Base-by-base conservation (phyloP, 2,329 filamentous ascomycete genomes). In the Aureobasidium melanogenum region DNA sequence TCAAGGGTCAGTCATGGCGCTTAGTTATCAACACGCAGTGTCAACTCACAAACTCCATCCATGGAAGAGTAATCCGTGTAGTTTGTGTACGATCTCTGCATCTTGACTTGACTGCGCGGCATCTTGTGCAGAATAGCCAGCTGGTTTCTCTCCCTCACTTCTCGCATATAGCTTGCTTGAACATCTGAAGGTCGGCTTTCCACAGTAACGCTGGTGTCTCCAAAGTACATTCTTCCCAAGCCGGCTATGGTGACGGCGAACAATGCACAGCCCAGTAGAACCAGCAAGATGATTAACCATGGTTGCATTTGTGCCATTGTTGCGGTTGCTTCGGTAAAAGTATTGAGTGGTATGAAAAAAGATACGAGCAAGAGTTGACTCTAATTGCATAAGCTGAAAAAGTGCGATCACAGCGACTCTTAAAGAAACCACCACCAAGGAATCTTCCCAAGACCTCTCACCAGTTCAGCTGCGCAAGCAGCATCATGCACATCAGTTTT, bases 131-230 rank as follows among this genome's bases (percentile, higher is more conserved):
- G 3, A 2, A 54, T 54, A 1, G 34, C 38, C 17, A 34, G 22
- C 28, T 56, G 52, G 6, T 56, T 56, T 8, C 52, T 56, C 28
- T 30, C 52, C 19, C 52, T 56, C 5, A 56, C 52, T 56, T 56
- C 52, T 32, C 52, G 38, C 52, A 56, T 56, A n/a, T 56, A 56
- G 39, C 52, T 44, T 19, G 39, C 52, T 44, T 56, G 52, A 17
- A 24, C n/a, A 14, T 56, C 52, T 10, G 36, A 43, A 0, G 52
- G 52, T 17, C 39, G 38, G 12, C 9, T 9, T 7, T 44, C 26
- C 22, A 44, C 28, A 12, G 24, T 56, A 6, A 14, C 39, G 19
- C 52, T 56, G 36, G 52, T 56, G 28, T 56, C 52, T 19, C 52
- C 52, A 22, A 22, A 24, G 26, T 56, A 56, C 52, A 56, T 44